Conservation (phyloP, 164 flowering plant genomes). For the Sedum album region DNA sequence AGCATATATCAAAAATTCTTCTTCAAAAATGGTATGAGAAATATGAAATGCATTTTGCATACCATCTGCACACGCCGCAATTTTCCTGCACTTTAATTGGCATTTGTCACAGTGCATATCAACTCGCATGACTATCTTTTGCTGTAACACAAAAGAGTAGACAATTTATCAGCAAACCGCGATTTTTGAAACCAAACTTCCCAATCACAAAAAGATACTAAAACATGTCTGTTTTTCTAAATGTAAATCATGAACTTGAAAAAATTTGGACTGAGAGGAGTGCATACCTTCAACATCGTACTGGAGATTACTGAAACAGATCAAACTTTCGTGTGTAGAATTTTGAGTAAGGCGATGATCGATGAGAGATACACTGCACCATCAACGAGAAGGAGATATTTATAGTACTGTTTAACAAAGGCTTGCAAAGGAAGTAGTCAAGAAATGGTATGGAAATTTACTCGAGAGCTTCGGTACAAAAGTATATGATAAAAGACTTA, state of each 20-base stretch:
- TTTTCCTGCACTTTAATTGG: not conserved
- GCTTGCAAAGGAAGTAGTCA: not conserved
- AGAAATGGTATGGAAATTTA: not conserved
- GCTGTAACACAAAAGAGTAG: not conserved
- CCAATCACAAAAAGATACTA: not conserved
- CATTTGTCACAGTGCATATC: slow-evolving; percentile 3
- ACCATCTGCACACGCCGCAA: not conserved
- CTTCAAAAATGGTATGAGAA: not conserved
- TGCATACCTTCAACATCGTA: not conserved
- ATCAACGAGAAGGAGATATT: not conserved
- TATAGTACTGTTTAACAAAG: not conserved
- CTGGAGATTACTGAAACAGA: not conserved
- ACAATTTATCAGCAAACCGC: not conserved
- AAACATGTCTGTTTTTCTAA: no score
- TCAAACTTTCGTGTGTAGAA: not conserved
- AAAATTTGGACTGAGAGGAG: not conserved
- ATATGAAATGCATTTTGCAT: not conserved
- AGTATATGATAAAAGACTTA: not conserved
- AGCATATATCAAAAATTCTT: not conserved
- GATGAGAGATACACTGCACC: not conserved
- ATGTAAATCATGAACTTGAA: not conserved
- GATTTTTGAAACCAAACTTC: not conserved
- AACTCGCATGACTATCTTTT: slow-evolving; percentile 4
- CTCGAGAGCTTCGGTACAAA: not conserved
- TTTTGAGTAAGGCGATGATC: not conserved